phyloP scores from a whole-genome alignment of 2,329 filamentous ascomycete species.

The Chaetomium sp. region DNA sequence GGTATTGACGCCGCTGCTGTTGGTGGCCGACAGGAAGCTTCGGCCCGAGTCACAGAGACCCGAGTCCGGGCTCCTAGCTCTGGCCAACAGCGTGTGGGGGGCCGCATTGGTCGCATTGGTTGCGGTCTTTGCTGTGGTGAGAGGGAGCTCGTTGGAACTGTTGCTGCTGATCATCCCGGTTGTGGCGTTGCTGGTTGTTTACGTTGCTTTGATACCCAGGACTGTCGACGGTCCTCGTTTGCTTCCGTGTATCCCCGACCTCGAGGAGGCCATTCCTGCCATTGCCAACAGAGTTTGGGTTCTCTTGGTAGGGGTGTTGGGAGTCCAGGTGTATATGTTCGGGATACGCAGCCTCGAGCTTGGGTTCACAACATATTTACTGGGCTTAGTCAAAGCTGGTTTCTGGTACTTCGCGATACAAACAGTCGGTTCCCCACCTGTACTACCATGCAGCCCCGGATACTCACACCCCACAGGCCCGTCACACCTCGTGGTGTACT shows the following conservation, averaged over 20 bases:
- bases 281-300: slow-evolving; percentile 34
- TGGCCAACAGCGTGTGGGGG: slow-evolving; percentile 34
- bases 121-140: slow-evolving; percentile 36
- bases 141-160: slow-evolving; percentile 35
- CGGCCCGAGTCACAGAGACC: slow-evolving; percentile 10
- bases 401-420: slow-evolving; percentile 43
- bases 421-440: slow-evolving; percentile 35
- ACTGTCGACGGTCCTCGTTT: slow-evolving; percentile 28
- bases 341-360: slow-evolving; percentile 34
- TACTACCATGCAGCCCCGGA: neutral
- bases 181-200: slow-evolving; percentile 38
- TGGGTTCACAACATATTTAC: slow-evolving; percentile 23
- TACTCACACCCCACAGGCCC: slow-evolving; percentile 34
- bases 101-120: slow-evolving; percentile 34
- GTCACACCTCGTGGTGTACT: slow-evolving; percentile 39
- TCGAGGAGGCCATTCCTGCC: slow-evolving; percentile 34
- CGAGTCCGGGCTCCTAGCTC: slow-evolving; percentile 14
- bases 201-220: slow-evolving; percentile 35
- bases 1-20: slow-evolving; percentile 39
- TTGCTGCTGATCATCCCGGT: slow-evolving; percentile 38
- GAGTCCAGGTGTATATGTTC: slow-evolving; percentile 31
- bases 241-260: slow-evolving; percentile 36
- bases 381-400: slow-evolving; percentile 39
- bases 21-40: slow-evolving; percentile 34
- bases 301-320: slow-evolving; percentile 30